These are phyloP conservation scores for Pelargonium myrrhifolium DNA, from an alignment of 441 rosid species.

Conservation along the genomic window DNA sequence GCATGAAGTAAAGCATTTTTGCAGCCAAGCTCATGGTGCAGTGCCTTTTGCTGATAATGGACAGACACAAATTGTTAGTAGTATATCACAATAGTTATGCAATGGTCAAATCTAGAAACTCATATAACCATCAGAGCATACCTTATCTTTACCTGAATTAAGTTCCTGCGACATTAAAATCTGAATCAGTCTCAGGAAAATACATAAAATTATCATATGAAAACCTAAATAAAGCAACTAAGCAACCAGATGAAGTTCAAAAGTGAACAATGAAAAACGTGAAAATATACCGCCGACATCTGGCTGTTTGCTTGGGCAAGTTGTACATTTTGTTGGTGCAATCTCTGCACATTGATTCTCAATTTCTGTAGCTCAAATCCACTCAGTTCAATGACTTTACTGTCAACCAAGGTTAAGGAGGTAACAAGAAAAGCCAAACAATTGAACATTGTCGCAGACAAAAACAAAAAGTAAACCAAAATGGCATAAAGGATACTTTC, in stretches of 20 bases:
- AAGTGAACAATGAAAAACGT: constrained; percentile 8
- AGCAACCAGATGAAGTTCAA: constrained; percentile 10
- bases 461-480: background rate
- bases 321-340: constrained; percentile 50
- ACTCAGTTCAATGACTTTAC: constrained; percentile 48
- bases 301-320: constrained; percentile 57
- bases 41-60: constrained; percentile 32
- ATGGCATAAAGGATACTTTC: constrained; percentile 36
- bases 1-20: constrained; percentile 40
- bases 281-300: constrained; percentile 44
- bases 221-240: background rate
- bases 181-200: constrained; percentile 16
- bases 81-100: constrained; percentile 5
- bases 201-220: constrained; percentile 2
- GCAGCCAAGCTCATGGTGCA: constrained; percentile 48
- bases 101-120: constrained; percentile 12
- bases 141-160: constrained; percentile 46
- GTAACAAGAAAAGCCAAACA: constrained; percentile 21
- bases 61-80: constrained; percentile 17
- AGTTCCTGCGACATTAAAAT: constrained; percentile 37
- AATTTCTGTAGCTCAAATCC: constrained; percentile 45
- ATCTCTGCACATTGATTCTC: constrained; percentile 41
- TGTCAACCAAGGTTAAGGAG: constrained; percentile 23
- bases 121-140: constrained; percentile 21
- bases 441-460: background rate